Conservation (phyloP, 768 basidiomycete species). For the Strobilomyces confusus region DNA sequence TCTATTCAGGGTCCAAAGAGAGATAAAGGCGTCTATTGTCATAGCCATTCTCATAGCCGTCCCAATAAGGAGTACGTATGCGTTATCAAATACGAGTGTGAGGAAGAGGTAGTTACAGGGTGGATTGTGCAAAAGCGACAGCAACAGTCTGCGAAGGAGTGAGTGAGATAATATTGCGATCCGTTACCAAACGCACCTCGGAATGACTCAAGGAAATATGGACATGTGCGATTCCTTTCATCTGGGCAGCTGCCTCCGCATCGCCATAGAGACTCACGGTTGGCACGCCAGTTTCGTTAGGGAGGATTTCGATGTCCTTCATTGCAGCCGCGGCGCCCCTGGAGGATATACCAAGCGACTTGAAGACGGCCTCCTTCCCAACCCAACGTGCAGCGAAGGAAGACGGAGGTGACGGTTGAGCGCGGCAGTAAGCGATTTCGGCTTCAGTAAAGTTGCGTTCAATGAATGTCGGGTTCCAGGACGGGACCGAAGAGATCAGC, state of each 20-base stretch:
- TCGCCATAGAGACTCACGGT: slow-evolving; percentile 75
- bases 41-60: slow-evolving; percentile 1
- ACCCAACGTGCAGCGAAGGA: slow-evolving; percentile 98
- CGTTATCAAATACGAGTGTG: slow-evolving; percentile 1
- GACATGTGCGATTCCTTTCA: slow-evolving; percentile 69
- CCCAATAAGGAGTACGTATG: no score
- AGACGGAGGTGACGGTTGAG: slow-evolving; percentile 82
- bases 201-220: slow-evolving; percentile 91
- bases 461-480: slow-evolving; percentile 83
- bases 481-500: slow-evolving; percentile 89
- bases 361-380: slow-evolving; percentile 97
- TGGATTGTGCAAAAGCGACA: slow-evolving; percentile 83
- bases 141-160: slow-evolving; percentile 60
- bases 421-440: slow-evolving; percentile 80
- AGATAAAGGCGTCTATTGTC: slow-evolving; percentile 12
- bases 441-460: slow-evolving; percentile 88
- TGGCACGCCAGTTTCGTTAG: slow-evolving; percentile 74
- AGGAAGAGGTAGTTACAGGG: slow-evolving; percentile 17
- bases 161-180: slow-evolving; percentile 10
- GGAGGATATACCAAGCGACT: slow-evolving; percentile 84
- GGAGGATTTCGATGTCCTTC: slow-evolving; percentile 95
- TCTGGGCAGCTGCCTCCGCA: slow-evolving; percentile 66
- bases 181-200: slow-evolving; percentile 54
- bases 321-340: slow-evolving; percentile 93
- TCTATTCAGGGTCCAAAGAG: slow-evolving; percentile 37